Evolutionary conservation across 495 filamentous ascomycete genomes (phyloP), one percentile per base, ranked within the genome.

Genomic region (Hyaloscypha bicolor): DNA sequence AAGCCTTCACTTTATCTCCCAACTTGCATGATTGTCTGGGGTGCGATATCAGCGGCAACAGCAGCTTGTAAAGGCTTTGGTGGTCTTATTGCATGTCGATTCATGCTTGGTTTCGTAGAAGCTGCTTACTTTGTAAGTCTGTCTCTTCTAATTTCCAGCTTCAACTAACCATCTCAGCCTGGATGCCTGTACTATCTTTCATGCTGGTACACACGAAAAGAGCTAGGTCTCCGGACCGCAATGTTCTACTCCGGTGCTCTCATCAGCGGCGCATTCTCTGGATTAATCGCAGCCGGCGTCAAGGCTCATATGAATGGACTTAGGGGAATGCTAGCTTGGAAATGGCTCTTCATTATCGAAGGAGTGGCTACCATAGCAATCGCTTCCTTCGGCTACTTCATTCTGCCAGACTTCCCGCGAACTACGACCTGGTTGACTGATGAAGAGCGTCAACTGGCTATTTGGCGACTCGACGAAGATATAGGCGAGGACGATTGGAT

Each of bases 281-380:
- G 87, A 0, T 72, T 90, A 2, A 85, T 91, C 39, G 82, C 86
- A 1, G 87, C 87, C 0, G 87, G 85, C 6, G 79, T 87, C 22
- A 81, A 76, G 4, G 75, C 71, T 19, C 79, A 82, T 42, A 78
- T 84, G 82, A 82, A 82, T 51, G 82, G 82, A 3, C 51, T 69
- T 9, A 74, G 76, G 6, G 83, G 83, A 12, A 62, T 81, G 3
- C 55, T 72, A 9, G 82, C 83, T 4, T 86, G 84, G 83, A 78
- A 81, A 57, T 93, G 90, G 90, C 77, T 93, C 21, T 93, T 92
- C 82, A 90, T 93, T 68, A 91, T 94, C 61, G 91, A 93, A 75
- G 91, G 91, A 59, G 84, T 76, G 19, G 77, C 80, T 62, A 87
- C 82, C 12, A 74, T 85, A 6, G 75, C 66, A 1, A 76, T 85